These are phyloP conservation scores for Auriscalpium vulgare DNA, from an alignment of 768 basidiomycete species.

Conservation along the genomic window DNA sequence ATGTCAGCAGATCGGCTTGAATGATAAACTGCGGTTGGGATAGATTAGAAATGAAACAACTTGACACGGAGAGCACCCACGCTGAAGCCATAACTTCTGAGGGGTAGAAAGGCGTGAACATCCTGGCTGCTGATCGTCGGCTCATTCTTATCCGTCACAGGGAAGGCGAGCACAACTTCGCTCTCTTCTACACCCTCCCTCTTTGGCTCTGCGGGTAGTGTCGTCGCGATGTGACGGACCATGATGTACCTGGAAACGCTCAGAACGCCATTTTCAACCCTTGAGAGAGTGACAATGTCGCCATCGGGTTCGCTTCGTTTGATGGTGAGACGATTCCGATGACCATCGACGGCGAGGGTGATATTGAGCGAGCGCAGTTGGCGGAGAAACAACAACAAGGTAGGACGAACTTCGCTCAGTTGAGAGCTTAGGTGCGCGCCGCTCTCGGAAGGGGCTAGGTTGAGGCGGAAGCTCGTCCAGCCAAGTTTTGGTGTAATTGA, in stretches of 20 bases:
- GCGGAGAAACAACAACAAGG: conserved; percentile 20
- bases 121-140: conserved; percentile 12
- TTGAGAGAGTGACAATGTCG: conserved; percentile 1
- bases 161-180: conserved; percentile 19
- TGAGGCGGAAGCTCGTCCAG: conserved; percentile 20
- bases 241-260: conserved; percentile 4
- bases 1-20: conserved; percentile 24
- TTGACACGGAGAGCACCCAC: conserved; percentile 7
- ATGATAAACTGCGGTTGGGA: conserved; percentile 19
- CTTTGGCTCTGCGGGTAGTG: conserved; percentile 9
- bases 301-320: conserved; percentile 1
- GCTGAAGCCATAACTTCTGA: conserved; percentile 17
- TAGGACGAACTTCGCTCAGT: conserved; percentile 11
- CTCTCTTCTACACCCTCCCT: conserved; percentile 12
- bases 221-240: conserved; percentile 9
- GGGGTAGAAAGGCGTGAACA: conserved; percentile 20
- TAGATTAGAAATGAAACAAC: background rate
- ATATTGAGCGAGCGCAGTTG: conserved; percentile 12
- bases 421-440: conserved; percentile 9
- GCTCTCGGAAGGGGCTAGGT: conserved; percentile 5
- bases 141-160: conserved; percentile 7
- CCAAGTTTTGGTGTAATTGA: background rate
- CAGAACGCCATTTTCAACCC: background rate
- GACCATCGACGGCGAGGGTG: background rate
- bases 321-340: background rate